phyloP scores from a whole-genome alignment of 768 basidiomycete genomes.

The Hericium rajendrae region DNA sequence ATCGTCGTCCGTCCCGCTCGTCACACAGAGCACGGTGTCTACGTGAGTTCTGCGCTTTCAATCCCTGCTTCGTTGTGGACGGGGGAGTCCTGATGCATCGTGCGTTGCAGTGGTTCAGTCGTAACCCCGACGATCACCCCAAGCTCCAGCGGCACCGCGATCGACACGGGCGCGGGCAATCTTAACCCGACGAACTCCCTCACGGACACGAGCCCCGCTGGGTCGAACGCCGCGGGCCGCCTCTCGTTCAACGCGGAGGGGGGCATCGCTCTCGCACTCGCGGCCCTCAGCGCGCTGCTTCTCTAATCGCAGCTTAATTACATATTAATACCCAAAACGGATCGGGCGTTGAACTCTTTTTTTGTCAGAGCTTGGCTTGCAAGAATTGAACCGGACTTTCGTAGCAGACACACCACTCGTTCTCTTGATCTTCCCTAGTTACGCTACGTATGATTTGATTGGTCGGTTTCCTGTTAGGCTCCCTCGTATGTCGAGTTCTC shows the following conservation, averaged over 20 bases:
- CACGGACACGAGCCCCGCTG: slow-evolving; percentile 1
- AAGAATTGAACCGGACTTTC: too few species aligned
- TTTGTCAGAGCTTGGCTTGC: too few species aligned
- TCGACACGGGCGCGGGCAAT: neutral
- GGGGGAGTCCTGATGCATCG: neutral
- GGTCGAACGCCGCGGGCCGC: slow-evolving; percentile 5
- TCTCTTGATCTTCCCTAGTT: too few species aligned
- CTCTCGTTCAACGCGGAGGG: slow-evolving; percentile 1
- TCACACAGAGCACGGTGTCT: neutral
- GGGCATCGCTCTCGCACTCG: slow-evolving; percentile 1
- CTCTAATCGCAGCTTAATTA: neutral
- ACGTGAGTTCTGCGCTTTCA: neutral
- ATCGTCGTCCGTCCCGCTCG: neutral
- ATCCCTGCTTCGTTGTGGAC: neutral
- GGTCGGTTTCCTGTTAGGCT: too few species aligned
- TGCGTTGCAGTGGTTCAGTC: neutral
- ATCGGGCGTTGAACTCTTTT: too few species aligned
- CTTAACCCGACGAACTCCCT: slow-evolving; percentile 4
- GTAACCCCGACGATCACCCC: neutral
- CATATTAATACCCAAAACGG: too few species aligned
- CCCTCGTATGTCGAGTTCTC: too few species aligned
- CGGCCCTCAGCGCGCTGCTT: slow-evolving; percentile 5
- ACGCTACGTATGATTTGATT: too few species aligned
- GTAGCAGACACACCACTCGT: too few species aligned
- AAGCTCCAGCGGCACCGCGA: neutral